Conservation (phyloP, 2,329 filamentous ascomycete species). For the Incumbomyces lentus region DNA sequence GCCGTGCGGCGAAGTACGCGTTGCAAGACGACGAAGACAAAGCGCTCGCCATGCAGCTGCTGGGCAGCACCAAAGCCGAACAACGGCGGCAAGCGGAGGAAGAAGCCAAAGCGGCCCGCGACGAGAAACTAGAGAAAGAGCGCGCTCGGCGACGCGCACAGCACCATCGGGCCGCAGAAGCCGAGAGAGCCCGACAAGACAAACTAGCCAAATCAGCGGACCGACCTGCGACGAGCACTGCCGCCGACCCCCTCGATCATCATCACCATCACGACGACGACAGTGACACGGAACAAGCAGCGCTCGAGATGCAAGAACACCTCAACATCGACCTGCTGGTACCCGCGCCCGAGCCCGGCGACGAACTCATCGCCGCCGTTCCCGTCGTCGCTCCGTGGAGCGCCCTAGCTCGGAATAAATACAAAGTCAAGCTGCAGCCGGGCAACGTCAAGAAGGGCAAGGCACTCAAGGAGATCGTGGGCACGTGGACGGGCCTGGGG, state of each 20-base stretch:
- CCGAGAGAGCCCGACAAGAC: slow-evolving; percentile 54
- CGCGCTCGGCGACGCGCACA: slow-evolving; percentile 69
- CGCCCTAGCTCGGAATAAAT: slow-evolving; percentile 63
- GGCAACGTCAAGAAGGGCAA: slow-evolving; percentile 88
- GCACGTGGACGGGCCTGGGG: slow-evolving; percentile 48
- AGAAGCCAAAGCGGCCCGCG: slow-evolving; percentile 54
- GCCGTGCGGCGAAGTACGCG: slow-evolving; percentile 66
- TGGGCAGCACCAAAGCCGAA: slow-evolving; percentile 60
- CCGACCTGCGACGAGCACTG: slow-evolving; percentile 48
- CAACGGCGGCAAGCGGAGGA: slow-evolving; percentile 58
- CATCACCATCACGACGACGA: slow-evolving; percentile 48
- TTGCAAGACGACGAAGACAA: slow-evolving; percentile 93
- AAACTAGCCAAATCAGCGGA: slow-evolving; percentile 53
- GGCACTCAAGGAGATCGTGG: slow-evolving; percentile 80
- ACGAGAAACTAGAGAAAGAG: slow-evolving; percentile 61
- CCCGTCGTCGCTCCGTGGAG: slow-evolving; percentile 55
- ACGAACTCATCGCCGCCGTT: slow-evolving; percentile 57
- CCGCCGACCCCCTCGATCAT: no score
- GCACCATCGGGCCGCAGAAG: slow-evolving; percentile 63
- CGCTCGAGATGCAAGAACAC: slow-evolving; percentile 35
- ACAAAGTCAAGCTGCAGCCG: slow-evolving; percentile 90
- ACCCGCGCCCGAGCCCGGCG: slow-evolving; percentile 65
- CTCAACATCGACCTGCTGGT: slow-evolving; percentile 60
- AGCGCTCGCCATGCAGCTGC: slow-evolving; percentile 67
- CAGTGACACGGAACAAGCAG: slow-evolving; percentile 41